These are phyloP conservation scores for Pleurotus eryngii DNA, from an alignment of 768 basidiomycete species.

Conservation along the genomic window DNA sequence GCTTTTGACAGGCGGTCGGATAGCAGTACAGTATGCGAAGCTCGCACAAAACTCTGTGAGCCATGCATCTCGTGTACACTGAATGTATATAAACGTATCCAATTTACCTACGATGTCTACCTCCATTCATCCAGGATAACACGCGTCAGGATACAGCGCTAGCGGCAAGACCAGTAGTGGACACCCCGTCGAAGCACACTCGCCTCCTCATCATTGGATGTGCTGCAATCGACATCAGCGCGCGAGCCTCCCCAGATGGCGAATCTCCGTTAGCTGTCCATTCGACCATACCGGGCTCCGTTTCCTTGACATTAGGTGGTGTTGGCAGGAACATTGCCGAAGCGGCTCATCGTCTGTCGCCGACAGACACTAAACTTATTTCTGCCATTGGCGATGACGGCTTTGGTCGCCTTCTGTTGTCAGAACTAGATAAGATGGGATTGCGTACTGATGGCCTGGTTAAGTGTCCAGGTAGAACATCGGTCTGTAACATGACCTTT, in stretches of 20 bases:
- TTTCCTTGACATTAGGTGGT: conserved; percentile 76
- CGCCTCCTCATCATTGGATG: conserved; percentile 77
- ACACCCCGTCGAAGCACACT: conserved; percentile 18
- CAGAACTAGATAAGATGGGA: conserved; percentile 57
- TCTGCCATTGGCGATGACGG: conserved; percentile 75
- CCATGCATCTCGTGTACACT: background rate
- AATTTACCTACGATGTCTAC: background rate
- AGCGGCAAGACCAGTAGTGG: background rate
- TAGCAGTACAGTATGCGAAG: conserved; percentile 73
- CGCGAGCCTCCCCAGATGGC: conserved; percentile 35
- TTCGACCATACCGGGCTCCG: conserved; percentile 78
- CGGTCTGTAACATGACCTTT: conserved; percentile 86
- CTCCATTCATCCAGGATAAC: background rate
- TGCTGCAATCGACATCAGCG: conserved; percentile 87
- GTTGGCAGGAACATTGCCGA: conserved; percentile 96
- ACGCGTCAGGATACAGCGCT: background rate
- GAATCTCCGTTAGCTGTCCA: conserved; percentile 36
- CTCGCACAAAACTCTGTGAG: conserved; percentile 25
- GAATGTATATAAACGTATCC: background rate
- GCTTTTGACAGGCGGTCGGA: conserved; percentile 58
- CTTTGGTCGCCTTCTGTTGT: conserved; percentile 64
- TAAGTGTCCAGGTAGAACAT: conserved; percentile 43
- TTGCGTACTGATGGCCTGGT: conserved; percentile 83
- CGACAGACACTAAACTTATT: conserved; percentile 52
- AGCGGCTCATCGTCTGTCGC: conserved; percentile 66